Percentiles rank a stretch among this genome's conserved stretches.
Evolutionary conservation across 441 rosid species (phyloP).

Genomic region (Gossypium gossypioides): DNA sequence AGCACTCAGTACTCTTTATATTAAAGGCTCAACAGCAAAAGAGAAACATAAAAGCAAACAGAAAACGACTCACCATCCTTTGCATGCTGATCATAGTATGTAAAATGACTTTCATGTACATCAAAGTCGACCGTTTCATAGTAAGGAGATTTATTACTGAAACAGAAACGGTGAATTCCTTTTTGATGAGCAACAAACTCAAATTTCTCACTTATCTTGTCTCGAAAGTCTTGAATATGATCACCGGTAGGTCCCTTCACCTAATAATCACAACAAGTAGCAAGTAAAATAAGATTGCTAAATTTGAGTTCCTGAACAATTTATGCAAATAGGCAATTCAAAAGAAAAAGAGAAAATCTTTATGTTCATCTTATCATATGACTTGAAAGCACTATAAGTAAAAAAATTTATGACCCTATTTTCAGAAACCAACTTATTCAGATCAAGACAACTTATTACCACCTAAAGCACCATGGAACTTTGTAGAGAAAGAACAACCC

Average conservation of each 20-base stretch:
- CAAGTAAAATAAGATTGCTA: background rate
- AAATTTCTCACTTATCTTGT: conserved; percentile 55
- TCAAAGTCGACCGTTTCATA: conserved; percentile 65
- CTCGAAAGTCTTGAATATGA: conserved; percentile 51
- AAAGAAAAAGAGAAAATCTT: background rate
- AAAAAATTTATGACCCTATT: background rate
- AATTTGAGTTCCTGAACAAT: background rate
- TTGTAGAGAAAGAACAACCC: background rate
- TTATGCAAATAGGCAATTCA: background rate
- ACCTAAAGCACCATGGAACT: background rate
- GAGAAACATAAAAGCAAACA: background rate
- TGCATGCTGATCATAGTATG: conserved; percentile 57
- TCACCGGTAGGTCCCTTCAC: conserved; percentile 56
- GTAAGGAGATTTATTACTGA: conserved; percentile 61
- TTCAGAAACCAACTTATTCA: background rate
- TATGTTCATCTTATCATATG: background rate
- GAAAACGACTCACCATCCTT: conserved; percentile 40
- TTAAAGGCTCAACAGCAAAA: background rate
- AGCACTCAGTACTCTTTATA: conserved; percentile 2
- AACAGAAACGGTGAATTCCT: conserved; percentile 61
- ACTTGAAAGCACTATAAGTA: background rate
- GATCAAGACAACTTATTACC: background rate
- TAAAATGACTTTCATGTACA: conserved; percentile 52
- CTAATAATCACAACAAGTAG: conserved; percentile 26
- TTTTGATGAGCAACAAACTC: conserved; percentile 50